Evolutionary conservation across 164 flowering plant species (phyloP), one percentile per base, ranked within the genome.

Genomic region (Tetracentron sinense): DNA sequence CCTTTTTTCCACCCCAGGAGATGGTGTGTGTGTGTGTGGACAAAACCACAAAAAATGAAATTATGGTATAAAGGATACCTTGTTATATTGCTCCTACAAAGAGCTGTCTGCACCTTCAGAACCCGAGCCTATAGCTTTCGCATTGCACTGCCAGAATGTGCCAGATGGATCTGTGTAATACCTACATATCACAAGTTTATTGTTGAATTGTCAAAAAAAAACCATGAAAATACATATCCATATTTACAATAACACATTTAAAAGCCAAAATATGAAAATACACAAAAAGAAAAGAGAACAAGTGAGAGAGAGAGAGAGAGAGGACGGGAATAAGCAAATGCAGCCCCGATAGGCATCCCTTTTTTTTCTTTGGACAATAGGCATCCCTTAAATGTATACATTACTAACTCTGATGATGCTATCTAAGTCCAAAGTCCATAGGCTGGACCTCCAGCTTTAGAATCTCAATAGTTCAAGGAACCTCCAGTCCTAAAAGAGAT

Each of bases 91-190:
- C 85, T 94, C 99, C 74, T 94, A 97, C 81, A 94, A 72, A 56
- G 99, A 90, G 78, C 95, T 91, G 69, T 94, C 98, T 35, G 98
- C 98, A 49, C 98, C 98, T 85, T 94, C 99, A 42, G 99, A 94
- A 47, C 99, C 99, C 14, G 99, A 94, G 30, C 97, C 99, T 44
- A 94, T 94, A 60, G 99, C 99, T 78, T 94, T 91, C 6, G 95
- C 99, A 78, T 85, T 89, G 83, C 96, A 91, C 73, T 91, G 96
- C 99, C 99, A 94, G 74, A 94, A 94, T 58, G 99, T 94, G 44
- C 99, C 99, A 67, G 99, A 94, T 48, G 99, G 99, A 64, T 94
- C 99, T 26, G 99, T 91, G 64, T 94, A 86, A 75, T 87, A 94
- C 58, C 99, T 94, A 83, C 72, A 73, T 0, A 49, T 33, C 7